Base-by-base conservation (phyloP, 179 eudicot species). In the Camellia oleifera region DNA sequence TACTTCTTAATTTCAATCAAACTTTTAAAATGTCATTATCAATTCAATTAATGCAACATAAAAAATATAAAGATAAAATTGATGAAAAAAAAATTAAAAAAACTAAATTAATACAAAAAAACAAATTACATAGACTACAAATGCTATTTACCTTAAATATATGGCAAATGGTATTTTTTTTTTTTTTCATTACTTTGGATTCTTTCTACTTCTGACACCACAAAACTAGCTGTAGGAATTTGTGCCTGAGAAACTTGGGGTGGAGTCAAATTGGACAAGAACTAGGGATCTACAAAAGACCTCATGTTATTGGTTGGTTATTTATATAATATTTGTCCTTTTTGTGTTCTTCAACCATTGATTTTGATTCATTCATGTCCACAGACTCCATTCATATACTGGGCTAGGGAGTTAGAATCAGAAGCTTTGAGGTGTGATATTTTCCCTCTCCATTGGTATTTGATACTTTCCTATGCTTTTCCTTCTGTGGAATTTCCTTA, bases 281-380 rank as follows among this genome's bases (percentile, higher is more conserved):
- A 48, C 71, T 46, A 46, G 12, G 69, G 79, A 76, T 64, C 71
- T 64, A 48, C 58, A 64, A 45, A 62, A 46, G 69, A 76, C 63
- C 52, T 48, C 60, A 7, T 48, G 17, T 20, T 32, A 32, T 62
- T 61, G 61, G 70, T 23, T 13, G 71, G 71, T 76, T 4, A 20
- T 4, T 4, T 64, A 58, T 4, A 32, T 32, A 32, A 32, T 32
- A 32, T 32, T 32, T 62, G 20, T 12, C 20, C 58, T 62, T 7
- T 45, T 45, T 62, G 12, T 63, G 12, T 75, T 64, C 15, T 72
- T 57, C 66, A 58, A 13, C 77, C 53, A 14, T 42, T 57, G 66
- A 58, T 11, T 76, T 46, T 60, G 53, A 0, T 62, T 18, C 69
- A 17, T 20, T 72, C 42, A 72, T 53, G 14, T 53, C 40, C 50